Percentiles rank a stretch among this genome's conserved stretches.
These are phyloP conservation scores for Dimargaris xerosporica DNA, from an alignment of 192 early-diverging fungal genomes.

Conservation along the genomic window DNA sequence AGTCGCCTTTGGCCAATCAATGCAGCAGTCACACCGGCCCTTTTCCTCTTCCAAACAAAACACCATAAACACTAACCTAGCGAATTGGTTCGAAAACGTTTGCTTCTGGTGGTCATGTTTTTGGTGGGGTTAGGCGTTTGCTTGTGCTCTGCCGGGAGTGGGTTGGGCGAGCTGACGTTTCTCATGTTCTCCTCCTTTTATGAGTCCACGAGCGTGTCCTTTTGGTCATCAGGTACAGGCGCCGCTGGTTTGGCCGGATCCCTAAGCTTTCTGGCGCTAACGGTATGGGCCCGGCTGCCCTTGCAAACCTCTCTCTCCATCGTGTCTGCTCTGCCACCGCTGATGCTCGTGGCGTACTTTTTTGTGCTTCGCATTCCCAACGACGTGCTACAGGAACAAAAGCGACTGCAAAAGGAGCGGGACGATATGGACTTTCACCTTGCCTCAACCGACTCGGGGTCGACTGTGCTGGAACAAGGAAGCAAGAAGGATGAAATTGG, in stretches of 20 bases:
- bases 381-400: background rate
- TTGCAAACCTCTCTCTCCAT: constrained; percentile 16
- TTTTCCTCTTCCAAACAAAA: background rate
- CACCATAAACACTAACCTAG: background rate
- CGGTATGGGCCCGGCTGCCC: constrained; percentile 21
- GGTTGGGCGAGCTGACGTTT: constrained; percentile 26
- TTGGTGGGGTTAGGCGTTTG: constrained; percentile 16
- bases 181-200: constrained; percentile 29
- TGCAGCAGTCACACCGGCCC: background rate
- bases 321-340: constrained; percentile 19
- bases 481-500: background rate
- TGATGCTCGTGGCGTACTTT: constrained; percentile 23
- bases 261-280: constrained; percentile 21
- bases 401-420: background rate
- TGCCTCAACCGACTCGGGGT: background rate
- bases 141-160: constrained; percentile 27
- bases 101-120: background rate
- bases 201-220: constrained; percentile 19
- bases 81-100: background rate
- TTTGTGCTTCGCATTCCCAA: constrained; percentile 16
- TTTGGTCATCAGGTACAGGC: constrained; percentile 29
- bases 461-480: constrained; percentile 14
- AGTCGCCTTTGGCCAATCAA: background rate
- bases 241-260: constrained; percentile 25
- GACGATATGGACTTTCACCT: background rate